A percentile compares a stretch with the other conserved stretches of the same genome.
phyloP scores from a whole-genome alignment of 2,329 filamentous ascomycete genomes.

The Paecilomyces variotii region DNA sequence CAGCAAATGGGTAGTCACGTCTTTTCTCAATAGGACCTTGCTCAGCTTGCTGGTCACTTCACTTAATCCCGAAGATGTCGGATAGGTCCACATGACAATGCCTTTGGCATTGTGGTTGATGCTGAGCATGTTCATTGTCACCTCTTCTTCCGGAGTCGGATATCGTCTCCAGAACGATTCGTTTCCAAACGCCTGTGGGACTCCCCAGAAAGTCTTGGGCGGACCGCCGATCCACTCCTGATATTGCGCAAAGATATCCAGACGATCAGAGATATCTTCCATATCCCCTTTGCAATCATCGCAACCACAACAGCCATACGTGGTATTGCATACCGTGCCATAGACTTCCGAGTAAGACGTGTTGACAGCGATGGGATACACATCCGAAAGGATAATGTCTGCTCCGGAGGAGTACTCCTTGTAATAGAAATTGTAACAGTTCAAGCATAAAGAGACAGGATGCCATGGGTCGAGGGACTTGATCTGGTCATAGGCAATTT shows the following conservation, averaged over 20 bases:
- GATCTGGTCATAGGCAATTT: slow-evolving; percentile 38
- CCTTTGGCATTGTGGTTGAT: slow-evolving; percentile 46
- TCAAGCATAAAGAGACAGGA: slow-evolving; percentile 51
- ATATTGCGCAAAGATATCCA: slow-evolving; percentile 36
- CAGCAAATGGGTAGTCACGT: slow-evolving; percentile 32
- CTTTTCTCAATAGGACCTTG: slow-evolving; percentile 25
- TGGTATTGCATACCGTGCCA: slow-evolving; percentile 50
- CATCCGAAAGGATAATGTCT: slow-evolving; percentile 54
- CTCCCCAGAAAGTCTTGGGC: slow-evolving; percentile 42
- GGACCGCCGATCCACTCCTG: slow-evolving; percentile 30
- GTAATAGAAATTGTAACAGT: slow-evolving; percentile 57
- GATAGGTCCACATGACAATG: slow-evolving; percentile 43
- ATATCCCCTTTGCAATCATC: slow-evolving; percentile 51
- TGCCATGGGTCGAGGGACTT: slow-evolving; percentile 52
- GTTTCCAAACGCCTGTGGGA: slow-evolving; percentile 44
- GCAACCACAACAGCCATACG: slow-evolving; percentile 56
- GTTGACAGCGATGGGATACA: slow-evolving; percentile 54
- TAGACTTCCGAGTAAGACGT: slow-evolving; percentile 46
- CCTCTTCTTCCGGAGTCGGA: slow-evolving; percentile 39
- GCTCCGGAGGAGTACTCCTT: slow-evolving; percentile 45
- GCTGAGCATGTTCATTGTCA: slow-evolving; percentile 40
- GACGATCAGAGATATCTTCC: slow-evolving; percentile 42
- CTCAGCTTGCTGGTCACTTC: slow-evolving; percentile 31
- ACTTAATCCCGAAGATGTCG: slow-evolving; percentile 27
- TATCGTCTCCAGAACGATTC: slow-evolving; percentile 41